Evolutionary conservation across 1,284 basidiomycete genomes (phyloP), one percentile per base, ranked within the genome.

Genomic region (Phellinidium pouzarii): DNA sequence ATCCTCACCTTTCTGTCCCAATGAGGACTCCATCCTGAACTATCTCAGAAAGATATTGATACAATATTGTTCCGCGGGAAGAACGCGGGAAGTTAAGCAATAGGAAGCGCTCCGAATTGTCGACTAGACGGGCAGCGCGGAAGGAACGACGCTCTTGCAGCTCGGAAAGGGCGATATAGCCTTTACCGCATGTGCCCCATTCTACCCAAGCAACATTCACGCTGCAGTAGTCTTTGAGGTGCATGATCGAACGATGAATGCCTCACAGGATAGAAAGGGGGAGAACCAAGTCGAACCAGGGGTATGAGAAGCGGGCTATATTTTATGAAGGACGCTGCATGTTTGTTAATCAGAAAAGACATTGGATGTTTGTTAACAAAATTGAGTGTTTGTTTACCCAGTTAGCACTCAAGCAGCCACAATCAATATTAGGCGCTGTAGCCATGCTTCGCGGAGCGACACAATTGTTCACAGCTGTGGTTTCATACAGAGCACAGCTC

Each of bases 61-160:
- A 17, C n/a, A 40, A 17, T 8, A 7, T 11, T 1, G 14, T 17
- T 3, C 14, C 37, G 37, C 19, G n/a, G 3, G 37, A 40, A n/a
- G 14, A 17, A 40, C 45, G 37, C 12, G 51, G 44, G 17, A 53
- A 23, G 7, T 42, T 48, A 20, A 53, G 11, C 17, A 53, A 46
- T 3, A 53, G 26, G 26, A 53, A 53, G 27, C 44, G 44, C 20
- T 38, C 29, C 12, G 51, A 41, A 19, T 53, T 38, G 38, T 42
- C 36, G n/a, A 53, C 45, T 6, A 53, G 44, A 11, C 51, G 42
- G 31, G 36, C 44, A 20, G 51, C 51, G 11, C 51, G 44, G 26
- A 45, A 53, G 0, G 42, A 38, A 14, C 8, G 20, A 6, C 14
- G 9, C 4, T 29, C 1, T 12, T 37, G 5, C 23, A 29, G 20